These are phyloP conservation scores for Boletus rubropictus DNA, from an alignment of 768 basidiomycete genomes.

Conservation along the genomic window DNA sequence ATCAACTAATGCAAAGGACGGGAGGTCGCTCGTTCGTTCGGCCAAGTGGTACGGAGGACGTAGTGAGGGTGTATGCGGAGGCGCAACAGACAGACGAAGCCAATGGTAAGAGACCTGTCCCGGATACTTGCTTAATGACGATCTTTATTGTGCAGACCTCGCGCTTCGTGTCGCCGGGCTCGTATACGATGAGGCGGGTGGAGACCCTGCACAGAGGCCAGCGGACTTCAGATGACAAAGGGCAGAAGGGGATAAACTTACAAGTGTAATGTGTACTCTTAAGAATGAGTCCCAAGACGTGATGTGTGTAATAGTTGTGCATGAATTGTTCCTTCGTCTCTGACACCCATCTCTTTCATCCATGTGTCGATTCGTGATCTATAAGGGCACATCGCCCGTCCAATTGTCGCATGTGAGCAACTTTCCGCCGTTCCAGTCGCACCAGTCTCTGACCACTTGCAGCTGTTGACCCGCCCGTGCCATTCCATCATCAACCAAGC, in stretches of 20 bases:
- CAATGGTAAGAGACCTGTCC: slow-evolving; percentile 52
- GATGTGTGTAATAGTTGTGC: no score
- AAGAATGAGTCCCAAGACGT: neutral
- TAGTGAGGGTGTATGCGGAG: slow-evolving; percentile 96
- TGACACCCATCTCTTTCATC: neutral
- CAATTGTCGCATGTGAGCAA: slow-evolving; percentile 74
- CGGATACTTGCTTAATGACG: neutral
- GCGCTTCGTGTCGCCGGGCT: slow-evolving; percentile 81
- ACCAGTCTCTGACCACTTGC: slow-evolving; percentile 5
- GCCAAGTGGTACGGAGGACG: slow-evolving; percentile 97
- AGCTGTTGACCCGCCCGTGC: slow-evolving; percentile 89
- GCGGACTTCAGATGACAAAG: slow-evolving; percentile 63
- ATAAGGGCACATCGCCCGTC: slow-evolving; percentile 92
- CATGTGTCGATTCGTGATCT: slow-evolving; percentile 91
- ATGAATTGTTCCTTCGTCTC: neutral
- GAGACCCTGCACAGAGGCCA: slow-evolving; percentile 71
- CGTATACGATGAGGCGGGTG: slow-evolving; percentile 78
- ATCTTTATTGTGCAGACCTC: slow-evolving; percentile 49
- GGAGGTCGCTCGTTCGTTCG: slow-evolving; percentile 90
- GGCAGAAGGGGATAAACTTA: neutral
- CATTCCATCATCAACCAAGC: slow-evolving; percentile 98
- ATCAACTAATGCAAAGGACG: slow-evolving; percentile 75
- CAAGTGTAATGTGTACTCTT: slow-evolving; percentile 3
- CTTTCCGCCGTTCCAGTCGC: neutral
- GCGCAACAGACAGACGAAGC: slow-evolving; percentile 68